Conservation (phyloP, 495 filamentous ascomycete species). For the Penicillium pancosmium region DNA sequence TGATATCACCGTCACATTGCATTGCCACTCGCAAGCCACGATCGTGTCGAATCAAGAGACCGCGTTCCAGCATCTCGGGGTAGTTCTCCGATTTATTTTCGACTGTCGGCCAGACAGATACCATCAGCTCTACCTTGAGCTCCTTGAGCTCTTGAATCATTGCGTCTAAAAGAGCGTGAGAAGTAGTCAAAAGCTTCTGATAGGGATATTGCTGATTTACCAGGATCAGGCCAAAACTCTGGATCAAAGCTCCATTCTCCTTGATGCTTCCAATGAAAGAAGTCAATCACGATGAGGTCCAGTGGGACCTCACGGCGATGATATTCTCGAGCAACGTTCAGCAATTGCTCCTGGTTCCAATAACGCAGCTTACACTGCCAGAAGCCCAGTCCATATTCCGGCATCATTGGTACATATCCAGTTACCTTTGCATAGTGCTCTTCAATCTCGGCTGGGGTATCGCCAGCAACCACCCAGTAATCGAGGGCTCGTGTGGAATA, state of each 20-base stretch:
- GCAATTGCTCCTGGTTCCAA: conserved; percentile 59
- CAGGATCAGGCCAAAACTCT: conserved; percentile 59
- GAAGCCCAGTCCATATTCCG: conserved; percentile 63
- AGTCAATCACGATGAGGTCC: conserved; percentile 62
- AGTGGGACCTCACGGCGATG: conserved; percentile 50
- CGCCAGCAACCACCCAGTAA: conserved; percentile 61
- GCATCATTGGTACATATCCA: conserved; percentile 62
- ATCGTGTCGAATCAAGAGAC: conserved; percentile 55
- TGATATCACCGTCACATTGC: conserved; percentile 55
- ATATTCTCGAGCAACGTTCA: conserved; percentile 57
- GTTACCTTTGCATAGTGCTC: conserved; percentile 53
- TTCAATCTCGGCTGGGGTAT: conserved; percentile 54
- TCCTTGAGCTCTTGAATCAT: conserved; percentile 58
- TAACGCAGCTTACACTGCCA: conserved; percentile 66
- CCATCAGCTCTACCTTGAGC: conserved; percentile 59
- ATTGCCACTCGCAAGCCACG: conserved; percentile 54
- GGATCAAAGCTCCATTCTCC: conserved; percentile 62
- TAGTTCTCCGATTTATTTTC: conserved; percentile 55
- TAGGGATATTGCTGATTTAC: conserved; percentile 24
- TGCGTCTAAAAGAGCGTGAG: conserved; percentile 33
- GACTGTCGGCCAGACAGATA: conserved; percentile 63
- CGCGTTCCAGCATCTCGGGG: conserved; percentile 55
- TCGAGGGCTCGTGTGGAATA: conserved; percentile 55
- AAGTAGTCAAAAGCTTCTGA: neutral
- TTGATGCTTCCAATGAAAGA: conserved; percentile 63